These are phyloP conservation scores for Ambrosia artemisiifolia DNA, from an alignment of 129 eudicot genomes.

Conservation along the genomic window DNA sequence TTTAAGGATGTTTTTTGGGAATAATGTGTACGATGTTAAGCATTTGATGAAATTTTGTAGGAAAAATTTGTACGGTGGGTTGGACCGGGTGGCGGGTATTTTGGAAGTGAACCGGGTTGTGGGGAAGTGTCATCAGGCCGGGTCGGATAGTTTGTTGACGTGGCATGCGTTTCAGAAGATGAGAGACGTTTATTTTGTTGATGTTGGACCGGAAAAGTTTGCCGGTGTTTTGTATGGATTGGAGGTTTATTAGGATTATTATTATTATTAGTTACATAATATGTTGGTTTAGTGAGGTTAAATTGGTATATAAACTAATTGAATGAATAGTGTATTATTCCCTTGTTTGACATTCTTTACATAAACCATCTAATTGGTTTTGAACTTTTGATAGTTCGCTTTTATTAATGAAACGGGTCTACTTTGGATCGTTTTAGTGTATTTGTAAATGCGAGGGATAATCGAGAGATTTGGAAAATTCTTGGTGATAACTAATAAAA, in stretches of 20 bases:
- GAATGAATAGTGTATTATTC: not conserved
- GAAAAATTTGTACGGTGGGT: conserved; percentile 56
- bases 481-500: too few relatives aligned
- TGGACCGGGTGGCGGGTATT: conserved; percentile 63
- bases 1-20: conserved; percentile 55
- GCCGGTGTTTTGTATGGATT: conserved; percentile 80
- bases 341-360: too few relatives aligned
- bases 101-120: conserved; percentile 67
- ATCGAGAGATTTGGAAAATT: too few relatives aligned
- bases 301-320: conserved; percentile 7
- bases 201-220: conserved; percentile 44
- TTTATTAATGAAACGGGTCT: too few relatives aligned
- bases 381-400: too few relatives aligned
- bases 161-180: conserved; percentile 79
- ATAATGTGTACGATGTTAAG: conserved; percentile 61
- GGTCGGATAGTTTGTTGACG: conserved; percentile 30
- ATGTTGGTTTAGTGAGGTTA: not conserved
- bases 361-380: too few relatives aligned
- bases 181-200: conserved; percentile 49
- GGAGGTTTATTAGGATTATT: conserved; percentile 34
- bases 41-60: conserved; percentile 60
- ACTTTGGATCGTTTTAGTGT: too few relatives aligned
- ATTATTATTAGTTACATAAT: not conserved
- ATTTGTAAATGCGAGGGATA: too few relatives aligned
- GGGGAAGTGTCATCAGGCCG: conserved; percentile 35